These are phyloP conservation scores for Escallonia rubra DNA, from an alignment of 129 eudicot genomes.

Conservation along the genomic window DNA sequence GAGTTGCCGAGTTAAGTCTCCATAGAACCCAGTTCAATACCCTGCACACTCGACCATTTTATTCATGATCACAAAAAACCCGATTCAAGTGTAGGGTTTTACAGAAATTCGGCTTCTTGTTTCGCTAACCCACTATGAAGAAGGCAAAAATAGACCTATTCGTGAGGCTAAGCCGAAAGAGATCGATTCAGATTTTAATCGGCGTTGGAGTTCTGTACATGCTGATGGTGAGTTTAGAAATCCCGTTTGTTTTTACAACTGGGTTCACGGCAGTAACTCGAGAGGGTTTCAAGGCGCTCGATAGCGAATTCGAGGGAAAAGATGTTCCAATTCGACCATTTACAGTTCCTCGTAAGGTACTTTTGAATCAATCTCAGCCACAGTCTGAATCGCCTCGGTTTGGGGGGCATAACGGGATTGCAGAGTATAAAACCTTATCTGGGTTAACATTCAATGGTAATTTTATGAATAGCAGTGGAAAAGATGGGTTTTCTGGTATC, in stretches of 20 bases:
- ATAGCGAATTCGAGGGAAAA: conserved; percentile 54
- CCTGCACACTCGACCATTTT: background rate
- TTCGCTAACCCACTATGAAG: conserved; percentile 27
- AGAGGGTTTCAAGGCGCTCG: conserved; percentile 35
- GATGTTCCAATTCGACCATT: conserved; percentile 70
- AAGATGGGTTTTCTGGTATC: conserved; percentile 60
- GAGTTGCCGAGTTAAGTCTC: background rate
- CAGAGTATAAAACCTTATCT: conserved; percentile 44
- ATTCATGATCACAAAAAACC: conserved; percentile 20
- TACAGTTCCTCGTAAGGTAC: conserved; percentile 22
- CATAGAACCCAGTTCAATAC: background rate
- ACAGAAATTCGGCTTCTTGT: background rate
- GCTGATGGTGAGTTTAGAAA: conserved; percentile 54
- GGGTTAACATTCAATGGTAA: conserved; percentile 50
- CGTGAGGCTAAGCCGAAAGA: conserved; percentile 42
- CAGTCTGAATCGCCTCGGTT: background rate
- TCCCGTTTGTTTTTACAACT: conserved; percentile 62
- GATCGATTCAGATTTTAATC: conserved; percentile 58
- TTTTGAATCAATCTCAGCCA: conserved; percentile 22
- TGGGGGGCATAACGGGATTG: conserved; percentile 22
- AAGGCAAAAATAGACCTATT: conserved; percentile 42
- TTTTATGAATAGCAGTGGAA: conserved; percentile 37
- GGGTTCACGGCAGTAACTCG: conserved; percentile 32
- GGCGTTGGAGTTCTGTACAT: conserved; percentile 52
- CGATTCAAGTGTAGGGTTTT: conserved; percentile 8